These are phyloP conservation scores for Candida germanica DNA, from an alignment of 805 yeast species.

Conservation along the genomic window DNA sequence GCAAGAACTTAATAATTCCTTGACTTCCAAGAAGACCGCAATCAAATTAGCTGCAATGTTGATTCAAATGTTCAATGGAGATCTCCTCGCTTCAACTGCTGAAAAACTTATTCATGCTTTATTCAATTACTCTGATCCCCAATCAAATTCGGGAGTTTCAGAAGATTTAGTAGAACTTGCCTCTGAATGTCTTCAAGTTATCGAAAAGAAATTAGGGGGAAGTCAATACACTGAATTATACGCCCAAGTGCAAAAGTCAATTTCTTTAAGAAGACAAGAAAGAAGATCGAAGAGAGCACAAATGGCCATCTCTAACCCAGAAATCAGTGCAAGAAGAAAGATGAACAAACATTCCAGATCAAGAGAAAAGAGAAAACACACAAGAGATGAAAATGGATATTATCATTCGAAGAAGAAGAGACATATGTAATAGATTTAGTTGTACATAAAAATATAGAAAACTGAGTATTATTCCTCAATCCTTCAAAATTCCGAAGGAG, in stretches of 20 bases:
- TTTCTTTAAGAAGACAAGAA: constrained; percentile 64
- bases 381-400: constrained; percentile 73
- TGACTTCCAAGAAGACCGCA: constrained; percentile 61
- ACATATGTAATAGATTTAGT: constrained; percentile 3
- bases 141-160: constrained; percentile 41
- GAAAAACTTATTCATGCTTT: constrained; percentile 55
- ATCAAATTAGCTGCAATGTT: constrained; percentile 70
- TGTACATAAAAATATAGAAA: too few species aligned
- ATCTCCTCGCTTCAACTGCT: constrained; percentile 40
- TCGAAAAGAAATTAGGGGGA: constrained; percentile 69
- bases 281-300: constrained; percentile 75
- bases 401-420: constrained; percentile 61
- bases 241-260: constrained; percentile 58
- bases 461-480: too few species aligned
- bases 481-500: constrained; percentile 8
- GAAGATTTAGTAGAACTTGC: constrained; percentile 53
- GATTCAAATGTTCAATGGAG: constrained; percentile 45
- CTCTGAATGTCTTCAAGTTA: constrained; percentile 62
- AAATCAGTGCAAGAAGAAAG: constrained; percentile 73
- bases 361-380: constrained; percentile 73
- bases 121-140: constrained; percentile 45
- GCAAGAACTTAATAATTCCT: constrained; percentile 56
- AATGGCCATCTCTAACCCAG: constrained; percentile 76
- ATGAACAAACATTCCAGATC: constrained; percentile 70
- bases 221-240: constrained; percentile 62